phyloP scores from a whole-genome alignment of 306 rosid species.

The Cucumis sativus region DNA sequence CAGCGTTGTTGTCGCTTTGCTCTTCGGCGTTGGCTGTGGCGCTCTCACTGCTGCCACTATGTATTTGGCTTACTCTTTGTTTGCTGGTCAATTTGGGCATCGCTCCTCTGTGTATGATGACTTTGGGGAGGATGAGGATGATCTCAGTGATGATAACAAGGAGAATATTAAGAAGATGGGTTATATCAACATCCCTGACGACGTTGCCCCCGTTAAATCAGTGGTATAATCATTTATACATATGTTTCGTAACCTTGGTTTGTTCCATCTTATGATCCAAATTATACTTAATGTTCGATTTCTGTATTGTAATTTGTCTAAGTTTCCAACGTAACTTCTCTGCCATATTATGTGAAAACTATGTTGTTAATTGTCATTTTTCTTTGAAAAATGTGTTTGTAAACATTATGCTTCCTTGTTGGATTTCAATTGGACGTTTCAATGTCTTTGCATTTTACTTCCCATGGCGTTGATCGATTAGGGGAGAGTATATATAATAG shows the following conservation, averaged over 20 bases:
- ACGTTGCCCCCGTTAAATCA: conserved; percentile 12
- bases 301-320: conserved; percentile 1
- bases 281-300: not conserved
- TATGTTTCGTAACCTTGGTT: not conserved
- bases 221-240: conserved; percentile 16
- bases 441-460: not conserved
- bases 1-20: conserved; percentile 75
- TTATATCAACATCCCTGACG: conserved; percentile 47
- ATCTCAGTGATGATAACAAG: conserved; percentile 15
- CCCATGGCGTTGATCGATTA: not conserved
- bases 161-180: conserved; percentile 51
- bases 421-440: not conserved
- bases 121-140: conserved; percentile 20
- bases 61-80: conserved; percentile 72
- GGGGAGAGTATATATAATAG: not conserved
- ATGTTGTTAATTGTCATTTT: not conserved
- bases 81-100: conserved; percentile 27
- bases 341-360: not conserved
- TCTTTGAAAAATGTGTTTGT: not conserved
- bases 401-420: not conserved
- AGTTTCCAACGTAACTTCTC: not conserved
- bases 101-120: conserved; percentile 11
- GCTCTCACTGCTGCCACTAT: conserved; percentile 78
- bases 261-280: not conserved
- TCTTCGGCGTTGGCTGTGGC: conserved; percentile 87